Evolutionary conservation across 1,139 yeast genomes (phyloP).

Genomic region (Zygosaccharomyces pseudobailii): DNA sequence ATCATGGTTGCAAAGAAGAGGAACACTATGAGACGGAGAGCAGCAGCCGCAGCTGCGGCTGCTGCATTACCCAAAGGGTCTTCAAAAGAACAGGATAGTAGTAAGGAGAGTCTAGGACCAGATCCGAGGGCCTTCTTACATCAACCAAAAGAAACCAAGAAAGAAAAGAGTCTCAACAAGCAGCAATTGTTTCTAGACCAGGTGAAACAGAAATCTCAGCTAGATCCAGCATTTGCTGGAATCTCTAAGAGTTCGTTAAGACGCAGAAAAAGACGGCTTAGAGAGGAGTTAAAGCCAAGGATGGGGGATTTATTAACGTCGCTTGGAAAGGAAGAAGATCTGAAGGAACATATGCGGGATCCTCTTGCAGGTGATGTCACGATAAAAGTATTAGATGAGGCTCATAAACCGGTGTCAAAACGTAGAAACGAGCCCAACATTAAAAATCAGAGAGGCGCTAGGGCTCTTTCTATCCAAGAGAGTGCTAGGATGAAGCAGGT

Average conservation of each 20-base stretch:
- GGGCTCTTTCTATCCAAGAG: conserved; percentile 50
- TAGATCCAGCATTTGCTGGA: conserved; percentile 30
- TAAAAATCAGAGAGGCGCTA: conserved; percentile 52
- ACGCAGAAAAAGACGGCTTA: conserved; percentile 60
- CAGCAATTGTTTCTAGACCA: conserved; percentile 33
- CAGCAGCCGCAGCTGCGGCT: conserved; percentile 23
- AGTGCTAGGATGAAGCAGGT: conserved; percentile 51
- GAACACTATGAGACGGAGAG: conserved; percentile 44
- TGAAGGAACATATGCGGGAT: conserved; percentile 15
- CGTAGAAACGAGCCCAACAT: conserved; percentile 56
- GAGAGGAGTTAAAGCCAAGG: conserved; percentile 60
- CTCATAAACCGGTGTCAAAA: conserved; percentile 30
- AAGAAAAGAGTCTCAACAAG: conserved; percentile 45
- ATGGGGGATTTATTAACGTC: conserved; percentile 57
- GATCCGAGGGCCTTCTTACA: conserved; percentile 52
- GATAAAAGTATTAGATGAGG: conserved; percentile 19
- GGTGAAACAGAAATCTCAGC: conserved; percentile 34
- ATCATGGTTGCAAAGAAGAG: conserved; percentile 44
- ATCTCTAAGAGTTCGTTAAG: conserved; percentile 62
- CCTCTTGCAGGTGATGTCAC: conserved; percentile 14
- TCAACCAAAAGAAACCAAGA: conserved; percentile 49
- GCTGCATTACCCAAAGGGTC: conserved; percentile 2
- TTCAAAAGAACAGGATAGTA: neutral
- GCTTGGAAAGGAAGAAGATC: conserved; percentile 39
- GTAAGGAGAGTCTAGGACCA: neutral